These are phyloP conservation scores for Phyllosticta citriasiana DNA, from an alignment of 2,329 filamentous ascomycete genomes.

Conservation along the genomic window DNA sequence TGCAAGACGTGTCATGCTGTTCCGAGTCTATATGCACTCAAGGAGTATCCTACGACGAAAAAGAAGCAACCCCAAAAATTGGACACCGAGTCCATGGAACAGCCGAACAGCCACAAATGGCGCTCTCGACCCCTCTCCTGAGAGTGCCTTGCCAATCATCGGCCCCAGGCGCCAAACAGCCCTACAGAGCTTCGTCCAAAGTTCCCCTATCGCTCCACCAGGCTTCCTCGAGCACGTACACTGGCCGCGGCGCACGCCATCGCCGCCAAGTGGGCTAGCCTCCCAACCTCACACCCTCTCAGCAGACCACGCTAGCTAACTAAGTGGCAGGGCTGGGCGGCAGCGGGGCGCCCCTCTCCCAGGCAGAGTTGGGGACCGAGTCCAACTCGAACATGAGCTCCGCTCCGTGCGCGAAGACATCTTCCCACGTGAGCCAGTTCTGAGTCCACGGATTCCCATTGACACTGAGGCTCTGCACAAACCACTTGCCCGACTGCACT, in stretches of 20 bases:
- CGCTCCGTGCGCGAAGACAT: conserved; percentile 48
- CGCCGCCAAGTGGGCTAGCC: background rate
- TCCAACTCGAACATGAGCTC: conserved; percentile 26
- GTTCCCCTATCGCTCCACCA: background rate
- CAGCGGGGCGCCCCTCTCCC: conserved; percentile 22
- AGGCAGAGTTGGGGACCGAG: conserved; percentile 20
- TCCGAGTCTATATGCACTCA: background rate
- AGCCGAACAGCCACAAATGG: background rate
- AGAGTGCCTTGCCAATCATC: background rate
- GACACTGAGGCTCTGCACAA: conserved; percentile 56
- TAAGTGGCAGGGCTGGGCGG: conserved; percentile 9
- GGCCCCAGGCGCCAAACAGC: background rate
- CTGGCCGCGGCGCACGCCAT: background rate
- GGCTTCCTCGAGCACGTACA: background rate
- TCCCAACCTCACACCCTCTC: background rate
- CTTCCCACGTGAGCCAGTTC: conserved; percentile 56
- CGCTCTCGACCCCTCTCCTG: background rate
- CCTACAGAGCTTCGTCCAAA: background rate
- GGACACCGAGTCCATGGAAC: background rate
- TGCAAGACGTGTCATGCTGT: background rate
- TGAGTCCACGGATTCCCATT: conserved; percentile 55
- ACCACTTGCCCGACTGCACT: conserved; percentile 39
- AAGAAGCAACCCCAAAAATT: background rate
- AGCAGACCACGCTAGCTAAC: background rate
- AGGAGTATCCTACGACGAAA: background rate